A percentile compares a stretch with the other conserved stretches of the same genome.
Evolutionary conservation across 1,284 basidiomycete species (phyloP).

Genomic region (Microbotryum lychnidis-dioicae): DNA sequence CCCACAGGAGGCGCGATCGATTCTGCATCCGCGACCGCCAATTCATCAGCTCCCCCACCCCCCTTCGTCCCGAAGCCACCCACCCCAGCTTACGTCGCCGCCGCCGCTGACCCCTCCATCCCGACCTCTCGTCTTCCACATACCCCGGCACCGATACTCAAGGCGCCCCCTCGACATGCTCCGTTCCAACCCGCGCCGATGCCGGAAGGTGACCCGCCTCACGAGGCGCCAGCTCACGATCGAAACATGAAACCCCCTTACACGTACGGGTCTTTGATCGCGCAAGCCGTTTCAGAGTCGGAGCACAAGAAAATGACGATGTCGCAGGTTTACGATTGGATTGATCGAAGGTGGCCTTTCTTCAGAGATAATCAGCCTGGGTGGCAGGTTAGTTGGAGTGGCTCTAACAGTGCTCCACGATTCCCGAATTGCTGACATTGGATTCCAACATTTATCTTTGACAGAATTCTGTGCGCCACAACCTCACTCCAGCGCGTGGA

Average conservation of each 20-base stretch:
- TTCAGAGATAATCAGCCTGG: slow-evolving; percentile 27
- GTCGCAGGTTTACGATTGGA: slow-evolving; percentile 31
- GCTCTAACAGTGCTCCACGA: neutral
- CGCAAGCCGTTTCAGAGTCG: slow-evolving; percentile 28
- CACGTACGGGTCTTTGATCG: slow-evolving; percentile 34
- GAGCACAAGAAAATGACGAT: slow-evolving; percentile 25
- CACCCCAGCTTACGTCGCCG: no score
- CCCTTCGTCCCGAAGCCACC: no score
- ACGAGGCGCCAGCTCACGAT: slow-evolving; percentile 14
- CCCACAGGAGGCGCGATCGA: no score
- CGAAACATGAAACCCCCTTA: slow-evolving; percentile 31
- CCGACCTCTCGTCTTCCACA: neutral
- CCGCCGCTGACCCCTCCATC: neutral
- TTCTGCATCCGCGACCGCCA: no score
- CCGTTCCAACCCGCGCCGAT: slow-evolving; percentile 19
- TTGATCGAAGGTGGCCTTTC: slow-evolving; percentile 31
- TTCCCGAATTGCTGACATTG: neutral
- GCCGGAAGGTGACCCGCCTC: slow-evolving; percentile 6
- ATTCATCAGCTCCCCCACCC: no score
- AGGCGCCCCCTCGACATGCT: slow-evolving; percentile 6
- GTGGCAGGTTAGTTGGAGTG: slow-evolving; percentile 22
- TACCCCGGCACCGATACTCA: neutral
- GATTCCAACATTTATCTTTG: neutral
- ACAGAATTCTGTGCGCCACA: slow-evolving; percentile 33
- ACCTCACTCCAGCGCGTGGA: slow-evolving; percentile 30